Percentiles rank a stretch among this genome's conserved stretches.
Conservation (phyloP, 352 stramenopile species). For the Pythium guiyangense region DNA sequence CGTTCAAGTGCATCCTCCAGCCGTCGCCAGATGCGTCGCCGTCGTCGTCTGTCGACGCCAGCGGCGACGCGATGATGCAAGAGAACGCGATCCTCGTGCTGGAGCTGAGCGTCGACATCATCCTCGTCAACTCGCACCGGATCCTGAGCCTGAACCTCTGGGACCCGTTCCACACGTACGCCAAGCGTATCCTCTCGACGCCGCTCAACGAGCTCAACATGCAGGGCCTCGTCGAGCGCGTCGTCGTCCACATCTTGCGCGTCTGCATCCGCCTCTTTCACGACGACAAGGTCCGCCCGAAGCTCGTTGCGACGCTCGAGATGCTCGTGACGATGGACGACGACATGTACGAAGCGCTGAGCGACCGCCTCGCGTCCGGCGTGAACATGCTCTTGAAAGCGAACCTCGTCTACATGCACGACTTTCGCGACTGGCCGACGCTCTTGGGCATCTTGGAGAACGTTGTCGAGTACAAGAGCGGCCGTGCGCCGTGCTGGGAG, state of each 20-base stretch:
- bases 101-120: constrained; percentile 79
- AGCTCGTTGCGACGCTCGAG: constrained; percentile 78
- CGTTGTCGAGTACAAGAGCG: constrained; percentile 77
- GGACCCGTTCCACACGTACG: constrained; percentile 80
- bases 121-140: constrained; percentile 80
- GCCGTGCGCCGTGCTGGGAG: constrained; percentile 67
- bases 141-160: constrained; percentile 70
- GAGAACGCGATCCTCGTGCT: constrained; percentile 87
- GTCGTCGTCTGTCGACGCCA: constrained; percentile 6
- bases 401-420: constrained; percentile 86
- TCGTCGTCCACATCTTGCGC: constrained; percentile 83
- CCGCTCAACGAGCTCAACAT: constrained; percentile 71
- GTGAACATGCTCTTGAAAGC: constrained; percentile 86
- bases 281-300: constrained; percentile 72
- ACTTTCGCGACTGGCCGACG: constrained; percentile 77
- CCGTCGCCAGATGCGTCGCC: constrained; percentile 12
- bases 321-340: constrained; percentile 74
- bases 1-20: constrained; percentile 74
- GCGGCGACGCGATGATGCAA: constrained; percentile 82
- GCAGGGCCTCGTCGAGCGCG: constrained; percentile 72
- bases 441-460: constrained; percentile 70
- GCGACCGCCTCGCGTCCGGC: constrained; percentile 69
- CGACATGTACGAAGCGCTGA: constrained; percentile 77
- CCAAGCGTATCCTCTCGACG: constrained; percentile 67
- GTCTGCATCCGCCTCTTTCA: constrained; percentile 86